Evolutionary conservation across 2,329 filamentous ascomycete species (phyloP).

Genomic region (Zymoseptoria ardabiliae): DNA sequence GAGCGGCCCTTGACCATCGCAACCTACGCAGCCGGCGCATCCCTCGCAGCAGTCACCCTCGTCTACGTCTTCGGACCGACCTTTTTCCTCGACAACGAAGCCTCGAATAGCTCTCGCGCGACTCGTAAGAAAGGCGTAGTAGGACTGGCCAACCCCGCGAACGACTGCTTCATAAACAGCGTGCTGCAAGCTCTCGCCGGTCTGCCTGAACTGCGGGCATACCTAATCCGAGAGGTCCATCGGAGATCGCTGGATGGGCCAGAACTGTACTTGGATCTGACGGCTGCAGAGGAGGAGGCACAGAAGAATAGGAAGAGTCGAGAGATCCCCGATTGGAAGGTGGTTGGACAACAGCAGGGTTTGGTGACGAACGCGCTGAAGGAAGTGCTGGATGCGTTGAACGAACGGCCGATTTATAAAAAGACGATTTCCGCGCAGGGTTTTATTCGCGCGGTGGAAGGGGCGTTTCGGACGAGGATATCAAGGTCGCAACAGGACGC

Average conservation of each 20-base stretch:
- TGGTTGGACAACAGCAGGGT: slow-evolving; percentile 63
- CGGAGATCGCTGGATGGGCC: slow-evolving; percentile 71
- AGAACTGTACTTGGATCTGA: slow-evolving; percentile 61
- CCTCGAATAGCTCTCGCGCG: slow-evolving; percentile 48
- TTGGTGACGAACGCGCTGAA: slow-evolving; percentile 82
- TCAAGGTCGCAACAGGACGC: slow-evolving; percentile 95
- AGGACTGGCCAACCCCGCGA: slow-evolving; percentile 81
- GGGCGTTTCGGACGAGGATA: slow-evolving; percentile 81
- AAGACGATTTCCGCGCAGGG: slow-evolving; percentile 86
- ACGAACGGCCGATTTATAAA: slow-evolving; percentile 85
- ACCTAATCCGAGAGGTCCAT: slow-evolving; percentile 86
- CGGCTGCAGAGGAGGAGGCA: slow-evolving; percentile 48
- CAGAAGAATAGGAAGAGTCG: slow-evolving; percentile 42
- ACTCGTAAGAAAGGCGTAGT: slow-evolving; percentile 78
- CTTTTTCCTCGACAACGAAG: slow-evolving; percentile 83
- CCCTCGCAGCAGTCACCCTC: slow-evolving; percentile 85
- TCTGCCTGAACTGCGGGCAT: slow-evolving; percentile 78
- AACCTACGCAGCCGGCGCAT: slow-evolving; percentile 90
- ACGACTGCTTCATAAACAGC: slow-evolving; percentile 81
- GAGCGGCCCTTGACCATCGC: slow-evolving; percentile 77
- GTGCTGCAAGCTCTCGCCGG: slow-evolving; percentile 89
- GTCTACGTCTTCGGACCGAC: slow-evolving; percentile 98
- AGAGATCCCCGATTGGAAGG: slow-evolving; percentile 38
- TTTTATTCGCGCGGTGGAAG: slow-evolving; percentile 77
- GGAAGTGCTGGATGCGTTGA: slow-evolving; percentile 83